These are phyloP conservation scores for Monilinia aucupariae DNA, from an alignment of 2,329 filamentous ascomycete species.

Conservation along the genomic window DNA sequence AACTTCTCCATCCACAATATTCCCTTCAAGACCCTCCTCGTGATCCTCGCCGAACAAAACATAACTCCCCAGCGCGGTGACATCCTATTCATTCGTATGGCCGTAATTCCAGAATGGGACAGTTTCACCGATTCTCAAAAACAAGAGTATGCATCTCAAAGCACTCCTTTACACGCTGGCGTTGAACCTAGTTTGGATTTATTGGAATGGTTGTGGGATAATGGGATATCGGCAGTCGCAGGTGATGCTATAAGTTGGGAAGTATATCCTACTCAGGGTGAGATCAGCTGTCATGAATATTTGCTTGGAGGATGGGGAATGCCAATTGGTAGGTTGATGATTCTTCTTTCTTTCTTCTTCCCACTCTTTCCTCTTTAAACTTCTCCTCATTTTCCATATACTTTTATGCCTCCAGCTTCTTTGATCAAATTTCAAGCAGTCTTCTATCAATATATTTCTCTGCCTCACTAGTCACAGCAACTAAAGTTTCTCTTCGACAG, in stretches of 20 bases:
- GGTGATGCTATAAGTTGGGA: constrained; percentile 12
- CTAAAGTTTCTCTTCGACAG: constrained; percentile 20
- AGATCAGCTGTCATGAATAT: constrained; percentile 11
- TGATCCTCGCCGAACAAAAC: constrained; percentile 36
- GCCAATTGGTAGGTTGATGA: constrained; percentile 24
- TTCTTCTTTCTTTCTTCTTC: neutral
- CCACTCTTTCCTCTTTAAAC: neutral
- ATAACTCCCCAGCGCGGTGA: constrained; percentile 36
- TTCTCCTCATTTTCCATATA: neutral
- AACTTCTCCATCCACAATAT: constrained; percentile 42
- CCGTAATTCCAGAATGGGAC: constrained; percentile 35
- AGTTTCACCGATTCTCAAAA: constrained; percentile 20
- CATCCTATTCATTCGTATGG: constrained; percentile 38
- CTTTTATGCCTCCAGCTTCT: neutral
- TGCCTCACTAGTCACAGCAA: neutral
- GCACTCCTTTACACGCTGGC: constrained; percentile 3
- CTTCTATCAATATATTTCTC: no score
- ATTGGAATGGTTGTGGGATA: constrained; percentile 12
- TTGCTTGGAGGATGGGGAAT: constrained; percentile 12
- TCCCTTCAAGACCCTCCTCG: constrained; percentile 32
- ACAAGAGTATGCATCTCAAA: neutral
- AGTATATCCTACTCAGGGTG: neutral
- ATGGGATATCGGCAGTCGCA: neutral
- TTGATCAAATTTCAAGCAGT: no score
- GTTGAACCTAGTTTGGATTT: constrained; percentile 7